Evolutionary conservation across 2,329 filamentous ascomycete species (phyloP).

Genomic region (Dothideomycetes sp.): DNA sequence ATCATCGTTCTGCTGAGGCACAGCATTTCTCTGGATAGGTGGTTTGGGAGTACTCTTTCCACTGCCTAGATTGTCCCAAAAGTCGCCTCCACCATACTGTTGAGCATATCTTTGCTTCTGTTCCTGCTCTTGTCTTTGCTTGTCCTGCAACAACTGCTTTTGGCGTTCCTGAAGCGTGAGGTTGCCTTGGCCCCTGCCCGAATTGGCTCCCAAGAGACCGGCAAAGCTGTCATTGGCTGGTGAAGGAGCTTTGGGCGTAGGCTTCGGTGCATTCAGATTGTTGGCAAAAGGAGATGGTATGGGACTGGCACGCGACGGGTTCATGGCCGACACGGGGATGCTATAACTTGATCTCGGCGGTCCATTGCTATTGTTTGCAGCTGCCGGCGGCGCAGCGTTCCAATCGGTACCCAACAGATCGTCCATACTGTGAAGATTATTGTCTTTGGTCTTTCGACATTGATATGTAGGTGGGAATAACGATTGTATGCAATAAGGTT

Average conservation of each 20-base stretch:
- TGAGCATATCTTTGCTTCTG: constrained; percentile 61
- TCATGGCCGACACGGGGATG: constrained; percentile 20
- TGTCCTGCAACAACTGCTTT: constrained; percentile 65
- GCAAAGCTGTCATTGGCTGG: constrained; percentile 63
- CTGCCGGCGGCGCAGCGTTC: constrained; percentile 18
- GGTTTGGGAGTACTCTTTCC: constrained; percentile 37
- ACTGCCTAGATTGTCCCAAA: constrained; percentile 64
- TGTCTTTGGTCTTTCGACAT: constrained; percentile 10
- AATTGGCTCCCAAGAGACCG: constrained; percentile 58
- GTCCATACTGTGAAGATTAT: constrained; percentile 31
- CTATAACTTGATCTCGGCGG: constrained; percentile 19
- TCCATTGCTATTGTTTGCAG: constrained; percentile 6
- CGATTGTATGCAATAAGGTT: neutral
- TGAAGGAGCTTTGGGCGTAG: constrained; percentile 45
- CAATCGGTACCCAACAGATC: constrained; percentile 43
- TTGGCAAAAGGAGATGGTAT: constrained; percentile 33
- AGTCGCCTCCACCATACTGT: constrained; percentile 64
- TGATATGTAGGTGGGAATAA: constrained; percentile 1
- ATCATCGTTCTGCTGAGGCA: constrained; percentile 29
- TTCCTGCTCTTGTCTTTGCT: constrained; percentile 67
- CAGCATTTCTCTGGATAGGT: constrained; percentile 21
- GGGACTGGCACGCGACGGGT: constrained; percentile 30
- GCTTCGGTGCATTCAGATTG: constrained; percentile 31
- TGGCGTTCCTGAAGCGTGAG: constrained; percentile 59
- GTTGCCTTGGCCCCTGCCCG: constrained; percentile 55